A percentile compares a stretch with the other conserved stretches of the same genome.
phyloP scores from a whole-genome alignment of 345 rosid species.

The Brassica juncea region DNA sequence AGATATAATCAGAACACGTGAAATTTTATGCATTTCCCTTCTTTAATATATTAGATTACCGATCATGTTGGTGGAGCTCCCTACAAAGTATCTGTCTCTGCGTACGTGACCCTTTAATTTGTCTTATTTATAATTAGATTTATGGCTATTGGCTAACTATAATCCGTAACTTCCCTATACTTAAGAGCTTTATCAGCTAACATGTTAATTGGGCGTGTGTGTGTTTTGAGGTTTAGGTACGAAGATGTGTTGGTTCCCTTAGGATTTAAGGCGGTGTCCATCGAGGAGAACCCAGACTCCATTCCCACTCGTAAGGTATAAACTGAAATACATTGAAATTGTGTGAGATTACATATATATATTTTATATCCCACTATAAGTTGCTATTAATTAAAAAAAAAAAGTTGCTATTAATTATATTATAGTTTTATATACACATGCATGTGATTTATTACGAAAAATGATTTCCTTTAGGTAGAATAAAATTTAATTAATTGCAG shows the following conservation, averaged over 20 bases:
- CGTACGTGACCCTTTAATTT: constrained; percentile 21
- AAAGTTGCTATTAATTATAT: not conserved
- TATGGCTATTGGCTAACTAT: not conserved
- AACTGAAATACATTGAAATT: constrained; percentile 37
- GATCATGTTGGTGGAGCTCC: constrained; percentile 84
- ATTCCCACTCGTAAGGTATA: constrained; percentile 62
- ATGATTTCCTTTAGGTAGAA: not conserved
- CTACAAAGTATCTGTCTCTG: constrained; percentile 69
- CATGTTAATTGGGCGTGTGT: not conserved
- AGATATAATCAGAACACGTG: not conserved
- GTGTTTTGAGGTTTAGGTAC: constrained; percentile 46
- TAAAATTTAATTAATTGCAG: not conserved
- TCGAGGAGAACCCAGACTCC: constrained; percentile 68
- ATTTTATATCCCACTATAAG: not conserved
- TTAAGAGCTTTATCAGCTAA: constrained; percentile 34
- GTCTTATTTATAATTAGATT: not conserved
- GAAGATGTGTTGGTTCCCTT: constrained; percentile 69
- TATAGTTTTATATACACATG: not conserved
- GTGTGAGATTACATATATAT: not conserved
- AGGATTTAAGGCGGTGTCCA: constrained; percentile 65
- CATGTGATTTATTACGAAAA: not conserved
- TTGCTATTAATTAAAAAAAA: not conserved
- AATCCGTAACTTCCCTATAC: not conserved
- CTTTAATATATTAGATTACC: constrained; percentile 50
- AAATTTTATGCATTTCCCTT: not conserved